A percentile compares a stretch with the other conserved stretches of the same genome.
phyloP scores from a whole-genome alignment of 1,284 basidiomycete genomes.

The Ustilago hordei region DNA sequence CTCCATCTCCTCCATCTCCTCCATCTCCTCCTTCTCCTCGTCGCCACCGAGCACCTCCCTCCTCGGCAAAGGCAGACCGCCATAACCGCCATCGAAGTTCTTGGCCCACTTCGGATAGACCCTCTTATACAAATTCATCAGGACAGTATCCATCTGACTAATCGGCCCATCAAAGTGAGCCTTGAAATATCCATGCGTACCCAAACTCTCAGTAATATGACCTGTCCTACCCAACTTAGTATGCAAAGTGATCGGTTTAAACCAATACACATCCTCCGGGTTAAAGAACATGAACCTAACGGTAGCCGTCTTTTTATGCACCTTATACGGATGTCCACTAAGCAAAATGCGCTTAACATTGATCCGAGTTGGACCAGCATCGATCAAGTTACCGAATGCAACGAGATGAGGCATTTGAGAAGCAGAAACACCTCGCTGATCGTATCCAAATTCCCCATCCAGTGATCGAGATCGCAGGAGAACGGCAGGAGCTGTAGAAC shows the following conservation, averaged over 20 bases:
- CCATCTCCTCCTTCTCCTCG: not conserved
- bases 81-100: slow-evolving; percentile 20
- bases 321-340: slow-evolving; percentile 95
- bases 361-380: slow-evolving; percentile 84
- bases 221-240: slow-evolving; percentile 94
- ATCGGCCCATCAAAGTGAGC: slow-evolving; percentile 93
- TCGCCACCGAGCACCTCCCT: slow-evolving; percentile 19
- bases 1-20: slow-evolving; percentile 12
- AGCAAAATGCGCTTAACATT: slow-evolving; percentile 92
- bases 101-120: slow-evolving; percentile 83
- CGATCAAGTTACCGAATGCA: slow-evolving; percentile 87
- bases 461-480: slow-evolving; percentile 50
- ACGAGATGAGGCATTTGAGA: slow-evolving; percentile 77
- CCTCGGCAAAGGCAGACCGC: slow-evolving; percentile 34
- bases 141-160: slow-evolving; percentile 81
- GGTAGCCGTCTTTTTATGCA: slow-evolving; percentile 97
- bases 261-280: slow-evolving; percentile 91
- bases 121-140: slow-evolving; percentile 72
- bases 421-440: slow-evolving; percentile 62
- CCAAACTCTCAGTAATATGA: slow-evolving; percentile 89
- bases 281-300: slow-evolving; percentile 99
- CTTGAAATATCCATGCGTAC: slow-evolving; percentile 98
- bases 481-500: slow-evolving; percentile 61
- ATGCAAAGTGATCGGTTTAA: slow-evolving; percentile 89
- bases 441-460: slow-evolving; percentile 61